A percentile compares a stretch with the other conserved stretches of the same genome.
Evolutionary conservation across 495 filamentous ascomycete species (phyloP).

Genomic region (Xylaria acuta): DNA sequence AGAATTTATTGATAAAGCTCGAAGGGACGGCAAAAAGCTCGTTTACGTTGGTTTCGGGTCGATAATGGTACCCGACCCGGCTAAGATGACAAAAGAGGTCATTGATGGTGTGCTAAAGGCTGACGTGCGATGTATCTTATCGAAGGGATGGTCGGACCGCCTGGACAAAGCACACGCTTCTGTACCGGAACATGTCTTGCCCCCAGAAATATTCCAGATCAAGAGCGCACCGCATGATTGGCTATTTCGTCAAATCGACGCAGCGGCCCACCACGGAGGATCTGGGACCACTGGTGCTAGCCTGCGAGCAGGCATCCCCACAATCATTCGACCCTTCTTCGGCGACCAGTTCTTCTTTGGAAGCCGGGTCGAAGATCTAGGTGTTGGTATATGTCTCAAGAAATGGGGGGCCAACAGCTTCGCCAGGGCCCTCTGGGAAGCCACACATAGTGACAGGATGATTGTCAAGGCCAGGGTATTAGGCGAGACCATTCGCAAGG

Average conservation of each 20-base stretch:
- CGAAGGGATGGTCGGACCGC: conserved; percentile 99
- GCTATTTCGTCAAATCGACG: conserved; percentile 94
- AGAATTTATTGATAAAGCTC: conserved; percentile 81
- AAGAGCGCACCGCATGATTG: conserved; percentile 94
- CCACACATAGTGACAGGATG: conserved; percentile 86
- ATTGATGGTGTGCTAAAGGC: conserved; percentile 91
- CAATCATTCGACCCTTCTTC: conserved; percentile 96
- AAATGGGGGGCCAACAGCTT: conserved; percentile 86
- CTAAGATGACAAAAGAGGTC: conserved; percentile 84
- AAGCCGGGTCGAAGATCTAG: conserved; percentile 84
- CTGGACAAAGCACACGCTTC: conserved; percentile 55
- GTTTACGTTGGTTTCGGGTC: conserved; percentile 98
- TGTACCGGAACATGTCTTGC: conserved; percentile 71
- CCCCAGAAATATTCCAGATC: conserved; percentile 83
- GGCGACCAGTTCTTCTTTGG: conserved; percentile 98
- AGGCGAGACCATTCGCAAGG: conserved; percentile 85
- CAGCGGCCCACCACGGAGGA: conserved; percentile 92
- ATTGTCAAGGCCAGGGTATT: conserved; percentile 81
- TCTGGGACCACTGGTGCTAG: conserved; percentile 96
- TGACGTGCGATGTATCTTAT: conserved; percentile 92
- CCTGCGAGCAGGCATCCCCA: conserved; percentile 88
- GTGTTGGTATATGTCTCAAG: conserved; percentile 88
- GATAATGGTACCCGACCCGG: conserved; percentile 91
- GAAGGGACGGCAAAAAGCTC: conserved; percentile 83
- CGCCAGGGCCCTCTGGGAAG: conserved; percentile 88